Base-by-base conservation (phyloP, 352 stramenopile genomes). In the Globisporangium acanthophoron region DNA sequence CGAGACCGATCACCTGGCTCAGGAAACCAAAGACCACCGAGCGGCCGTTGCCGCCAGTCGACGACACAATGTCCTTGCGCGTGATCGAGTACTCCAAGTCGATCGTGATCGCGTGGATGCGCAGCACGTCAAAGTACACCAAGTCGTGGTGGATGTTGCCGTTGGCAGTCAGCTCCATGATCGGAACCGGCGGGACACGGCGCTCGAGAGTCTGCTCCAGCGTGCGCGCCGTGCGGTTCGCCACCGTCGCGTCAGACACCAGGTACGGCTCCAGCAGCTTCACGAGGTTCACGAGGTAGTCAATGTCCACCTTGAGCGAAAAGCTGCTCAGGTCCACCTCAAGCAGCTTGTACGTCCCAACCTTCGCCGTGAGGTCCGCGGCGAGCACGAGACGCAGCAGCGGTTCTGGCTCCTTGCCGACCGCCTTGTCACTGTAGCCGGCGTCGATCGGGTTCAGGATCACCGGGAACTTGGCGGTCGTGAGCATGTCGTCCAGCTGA, bases 21-120 rank as follows among this genome's bases (percentile, higher is more conserved):
- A 95, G 58, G 43, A 89, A 74, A 24, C 85, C 85, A 29, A 93
- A 85, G 11, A 95, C 72, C n/a, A 91, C 58, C 20, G 83, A 95
- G 50, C 87, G 80, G 5, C 83, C 74, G 40, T 64, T 71, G 39
- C 74, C 76, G 24, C 70, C 72, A 35, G 78, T 87, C 11, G 76
- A 74, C n/a, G 80, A 76, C 16, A 79, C 75, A 35, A 95, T 90
- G 48, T 93, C 85, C 51, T 90, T 91, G 31, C 83, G 79, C 9
- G 85, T 90, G 58, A 95, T 93, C 35, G 79, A 82, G 59, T 92
- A 93, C 61, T 95, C 83, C 39, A 95, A 58, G 52, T 92, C 80
- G 35, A 95, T 71, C 9, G 66, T 71, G 33, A 90, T 70, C 29
- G 83, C 77, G 41, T 82, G 79, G 51, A 95, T 87, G 20, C 80